Evolutionary conservation across 768 basidiomycete species (phyloP), one percentile per base, ranked within the genome.

Genomic region (Phaffia australis): DNA sequence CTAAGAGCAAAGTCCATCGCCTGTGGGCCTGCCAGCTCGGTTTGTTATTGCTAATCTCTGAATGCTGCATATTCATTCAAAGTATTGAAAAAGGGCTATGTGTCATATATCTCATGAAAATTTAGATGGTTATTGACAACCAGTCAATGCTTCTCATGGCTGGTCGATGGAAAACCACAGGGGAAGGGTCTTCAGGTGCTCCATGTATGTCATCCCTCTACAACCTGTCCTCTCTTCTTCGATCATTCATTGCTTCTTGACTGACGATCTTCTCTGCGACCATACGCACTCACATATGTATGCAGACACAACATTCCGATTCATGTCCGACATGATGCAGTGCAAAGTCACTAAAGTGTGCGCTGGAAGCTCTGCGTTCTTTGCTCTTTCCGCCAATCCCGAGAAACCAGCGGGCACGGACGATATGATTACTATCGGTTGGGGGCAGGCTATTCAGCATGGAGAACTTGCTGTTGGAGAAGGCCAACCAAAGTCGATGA

Each of bases 301-400:
- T 46, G 23, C 65, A 66, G 61, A 65, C 52, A 49, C 54, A 14
- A 47, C 47, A 5, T 59, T 48, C 80, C 83, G 88, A 60, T 84
- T 82, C 73, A 85, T 94, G 74, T 87, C 87, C 56, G 92, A 94
- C 61, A 84, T 30, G 70, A 89, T 85, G 85, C 85, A 83, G 3
- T 94, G 88, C 79, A 89, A 89, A 73, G 83, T 88, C 32, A 76
- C 77, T 25, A 78, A 81, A 8, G 85, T 85, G 1, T 78, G 81
- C 21, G 86, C 85, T 52, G 94, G 94, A 42, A 92, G 92, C 21
- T 89, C 92, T 19, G 91, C 91, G 0, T 88, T 94, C 73, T 95
- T 88, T 80, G 80, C 85, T 7, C 79, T 87, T 32, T 83, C 86
- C 0, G 81, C 83, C 2, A 89, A 91, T 58, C 85, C 88, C 19